Evolutionary conservation across 805 yeast species (phyloP).

Genomic region (Nakazawaea laoshanensis): DNA sequence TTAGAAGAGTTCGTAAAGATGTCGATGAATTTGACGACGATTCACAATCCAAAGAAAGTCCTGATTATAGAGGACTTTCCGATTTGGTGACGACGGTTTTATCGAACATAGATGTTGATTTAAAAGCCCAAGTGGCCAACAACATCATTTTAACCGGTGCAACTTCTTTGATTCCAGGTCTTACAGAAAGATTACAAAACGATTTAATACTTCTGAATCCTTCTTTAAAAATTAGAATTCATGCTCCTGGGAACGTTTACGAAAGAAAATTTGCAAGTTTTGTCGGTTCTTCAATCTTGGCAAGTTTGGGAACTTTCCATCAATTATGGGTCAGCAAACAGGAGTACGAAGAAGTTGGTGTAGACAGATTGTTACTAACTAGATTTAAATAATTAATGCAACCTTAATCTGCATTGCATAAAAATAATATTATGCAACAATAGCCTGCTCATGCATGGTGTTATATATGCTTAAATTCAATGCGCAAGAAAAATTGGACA

Average conservation of each 20-base stretch:
- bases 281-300: slow-evolving; percentile 87
- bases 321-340: slow-evolving; percentile 88
- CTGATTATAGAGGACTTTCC: slow-evolving; percentile 36
- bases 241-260: slow-evolving; percentile 67
- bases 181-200: slow-evolving; percentile 65
- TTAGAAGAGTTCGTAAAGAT: slow-evolving; percentile 11
- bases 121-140: slow-evolving; percentile 80
- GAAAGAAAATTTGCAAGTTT: slow-evolving; percentile 81
- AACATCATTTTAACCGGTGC: slow-evolving; percentile 87
- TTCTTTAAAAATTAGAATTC: slow-evolving; percentile 76
- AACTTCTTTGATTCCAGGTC: slow-evolving; percentile 69
- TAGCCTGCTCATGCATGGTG: no score
- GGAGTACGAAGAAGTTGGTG: slow-evolving; percentile 86
- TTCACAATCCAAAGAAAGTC: slow-evolving; percentile 12
- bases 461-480: no score
- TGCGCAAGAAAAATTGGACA: no score
- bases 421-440: no score
- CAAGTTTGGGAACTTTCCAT: slow-evolving; percentile 89
- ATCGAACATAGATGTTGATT: slow-evolving; percentile 65
- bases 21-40: slow-evolving; percentile 1
- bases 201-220: slow-evolving; percentile 70
- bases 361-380: slow-evolving; percentile 68
- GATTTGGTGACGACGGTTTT: slow-evolving; percentile 50
- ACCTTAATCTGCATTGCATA: no score
- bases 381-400: slow-evolving; percentile 71